Percentiles rank a stretch among this genome's conserved stretches.
phyloP scores from a whole-genome alignment of 148 eudicot species.

The Diospyros lotus region DNA sequence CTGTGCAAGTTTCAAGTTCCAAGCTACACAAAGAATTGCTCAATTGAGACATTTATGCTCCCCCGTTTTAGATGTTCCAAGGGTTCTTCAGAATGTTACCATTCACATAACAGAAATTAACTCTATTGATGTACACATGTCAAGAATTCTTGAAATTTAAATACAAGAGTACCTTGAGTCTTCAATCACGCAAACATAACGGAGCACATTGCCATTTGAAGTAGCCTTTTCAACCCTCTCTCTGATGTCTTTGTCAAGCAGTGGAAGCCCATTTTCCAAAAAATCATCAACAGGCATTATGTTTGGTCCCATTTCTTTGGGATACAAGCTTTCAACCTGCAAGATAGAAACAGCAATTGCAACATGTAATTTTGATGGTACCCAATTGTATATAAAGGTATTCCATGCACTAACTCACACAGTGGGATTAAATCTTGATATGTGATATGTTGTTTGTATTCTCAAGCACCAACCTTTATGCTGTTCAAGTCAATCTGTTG shows the following conservation, averaged over 20 bases:
- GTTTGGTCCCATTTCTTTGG: conserved; percentile 71
- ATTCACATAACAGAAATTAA: too few species aligned
- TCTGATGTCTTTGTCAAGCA: conserved; percentile 63
- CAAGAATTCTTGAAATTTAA: background rate
- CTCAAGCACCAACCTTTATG: conserved; percentile 48
- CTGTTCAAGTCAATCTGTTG: conserved; percentile 52
- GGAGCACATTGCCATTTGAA: conserved; percentile 74
- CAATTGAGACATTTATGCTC: too few species aligned
- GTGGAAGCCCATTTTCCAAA: conserved; percentile 67
- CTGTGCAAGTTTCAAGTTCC: background rate
- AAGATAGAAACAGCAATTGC: conserved; percentile 4
- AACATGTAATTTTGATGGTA: background rate
- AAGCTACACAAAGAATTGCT: background rate
- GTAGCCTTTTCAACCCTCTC: conserved; percentile 62
- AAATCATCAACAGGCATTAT: conserved; percentile 66
- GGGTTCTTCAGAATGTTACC: background rate
- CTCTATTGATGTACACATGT: background rate
- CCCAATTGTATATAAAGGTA: background rate
- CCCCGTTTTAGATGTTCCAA: background rate
- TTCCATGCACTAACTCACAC: too few species aligned
- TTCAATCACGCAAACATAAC: conserved; percentile 87
- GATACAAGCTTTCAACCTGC: conserved; percentile 87
- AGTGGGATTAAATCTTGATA: too few species aligned
- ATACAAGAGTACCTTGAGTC: conserved; percentile 54
- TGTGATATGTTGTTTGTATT: background rate